Evolutionary conservation across 2,329 filamentous ascomycete species (phyloP), one percentile per base, ranked within the genome.

Genomic region (Orbilia quercus): DNA sequence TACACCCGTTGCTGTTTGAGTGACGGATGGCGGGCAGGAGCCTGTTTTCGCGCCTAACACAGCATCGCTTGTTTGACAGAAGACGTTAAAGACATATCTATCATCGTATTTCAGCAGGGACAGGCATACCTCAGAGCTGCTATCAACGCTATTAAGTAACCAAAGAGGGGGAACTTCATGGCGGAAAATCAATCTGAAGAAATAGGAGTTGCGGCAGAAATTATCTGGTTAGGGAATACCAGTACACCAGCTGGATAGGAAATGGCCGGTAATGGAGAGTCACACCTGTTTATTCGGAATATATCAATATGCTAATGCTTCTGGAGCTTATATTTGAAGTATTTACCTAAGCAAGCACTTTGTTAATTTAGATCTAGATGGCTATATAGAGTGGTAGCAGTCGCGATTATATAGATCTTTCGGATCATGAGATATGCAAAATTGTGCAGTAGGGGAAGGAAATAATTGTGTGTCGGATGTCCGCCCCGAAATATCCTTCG

Each of bases 1-100:
- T 3, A 50, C 45, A 4, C 48, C 25, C 1, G 66, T 72, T 2
- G 58, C 66, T 6, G 66, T 58, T 2, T 51, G 7, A 31, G 66
- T 72, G 23, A 58, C 44, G 1, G 66, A 72, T 38, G 66, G 36
- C 1, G 66, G 66, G 28, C 58, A 72, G 7, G 59, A 59, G 12
- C 22, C 31, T 7, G 59, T 25, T 6, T 11, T n/a, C 28, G 11
- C 45, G 4, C 31, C 11, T 11, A 20, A 16, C 18, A n/a, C 25
- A 20, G 28, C 25, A 16, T 38, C 44, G 11, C 44, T 51, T 53
- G 9, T 22, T 16, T 28, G 22, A 12, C 18, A 18, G 7, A 31
- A 31, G 9, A 31, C 5, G 14, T 34, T 34, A 53, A 7, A 20
- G 47, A 23, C 25, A 40, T 60, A 20, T 11, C 16, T 53, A 36